Conservation (phyloP, 371 early-diverging fungal species). For the Mortierella sp. region DNA sequence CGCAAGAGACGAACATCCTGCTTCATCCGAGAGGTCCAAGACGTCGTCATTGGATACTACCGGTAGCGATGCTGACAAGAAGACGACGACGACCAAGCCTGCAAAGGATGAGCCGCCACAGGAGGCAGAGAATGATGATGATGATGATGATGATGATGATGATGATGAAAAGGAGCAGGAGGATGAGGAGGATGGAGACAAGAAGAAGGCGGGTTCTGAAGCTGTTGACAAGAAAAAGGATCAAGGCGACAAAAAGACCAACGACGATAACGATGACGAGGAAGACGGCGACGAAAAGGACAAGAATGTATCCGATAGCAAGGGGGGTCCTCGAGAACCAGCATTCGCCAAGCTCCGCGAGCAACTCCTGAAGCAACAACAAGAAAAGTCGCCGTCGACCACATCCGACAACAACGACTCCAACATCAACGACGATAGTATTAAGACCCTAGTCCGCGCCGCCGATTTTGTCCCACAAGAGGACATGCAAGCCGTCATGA, state of each 20-base stretch:
- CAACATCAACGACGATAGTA: neutral
- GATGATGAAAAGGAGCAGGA: neutral
- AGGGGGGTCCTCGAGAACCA: neutral
- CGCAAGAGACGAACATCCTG: neutral
- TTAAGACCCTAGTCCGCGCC: neutral
- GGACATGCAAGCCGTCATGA: conserved; percentile 2
- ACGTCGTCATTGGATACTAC: neutral
- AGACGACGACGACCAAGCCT: neutral
- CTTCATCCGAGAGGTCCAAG: neutral
- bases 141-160: too few relatives aligned
- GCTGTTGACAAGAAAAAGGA: neutral
- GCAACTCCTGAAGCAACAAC: neutral
- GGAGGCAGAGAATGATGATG: neutral
- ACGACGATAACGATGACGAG: neutral
- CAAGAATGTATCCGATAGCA: neutral
- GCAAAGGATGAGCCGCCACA: neutral
- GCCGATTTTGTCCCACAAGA: conserved; percentile 10
- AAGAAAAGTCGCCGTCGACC: neutral
- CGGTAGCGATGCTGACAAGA: neutral
- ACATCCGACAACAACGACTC: neutral
- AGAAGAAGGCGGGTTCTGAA: neutral
- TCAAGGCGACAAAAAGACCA: neutral
- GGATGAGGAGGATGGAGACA: neutral
- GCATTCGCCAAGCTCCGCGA: conserved; percentile 10
- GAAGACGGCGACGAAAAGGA: neutral